Conservation (phyloP, 108 stramenopile genomes). For the Conticribra weissflogii region DNA sequence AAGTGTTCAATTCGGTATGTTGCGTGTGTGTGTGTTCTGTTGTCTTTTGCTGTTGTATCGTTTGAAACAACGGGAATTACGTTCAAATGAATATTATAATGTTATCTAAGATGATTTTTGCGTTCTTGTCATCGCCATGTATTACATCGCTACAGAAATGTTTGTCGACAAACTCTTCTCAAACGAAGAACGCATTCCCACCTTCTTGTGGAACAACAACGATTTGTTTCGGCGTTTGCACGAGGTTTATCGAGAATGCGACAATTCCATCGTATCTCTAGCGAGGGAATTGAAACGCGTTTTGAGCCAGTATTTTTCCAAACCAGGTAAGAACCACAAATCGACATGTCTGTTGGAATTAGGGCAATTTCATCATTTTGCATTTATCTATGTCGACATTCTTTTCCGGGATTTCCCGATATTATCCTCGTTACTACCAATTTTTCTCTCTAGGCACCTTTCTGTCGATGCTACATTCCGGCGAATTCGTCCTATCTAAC, state of each 20-base stretch:
- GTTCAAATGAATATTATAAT: background rate
- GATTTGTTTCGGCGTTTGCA: slow-evolving; percentile 24
- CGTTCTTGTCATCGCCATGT: background rate
- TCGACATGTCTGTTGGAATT: too few species aligned
- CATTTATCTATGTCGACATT: too few species aligned
- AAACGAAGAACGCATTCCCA: slow-evolving; percentile 33
- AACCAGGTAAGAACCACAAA: slow-evolving; percentile 27
- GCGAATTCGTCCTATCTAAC: slow-evolving; percentile 34
- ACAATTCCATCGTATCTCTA: slow-evolving; percentile 43
- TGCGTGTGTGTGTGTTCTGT: too few species aligned
- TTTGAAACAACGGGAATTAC: background rate
- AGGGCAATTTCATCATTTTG: too few species aligned
- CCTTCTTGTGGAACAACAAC: slow-evolving; percentile 33
- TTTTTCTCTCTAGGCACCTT: slow-evolving; percentile 30
- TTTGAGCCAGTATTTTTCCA: slow-evolving; percentile 33
- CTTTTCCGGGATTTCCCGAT: too few species aligned
- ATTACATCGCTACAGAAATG: slow-evolving; percentile 10
- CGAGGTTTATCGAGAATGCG: slow-evolving; percentile 31
- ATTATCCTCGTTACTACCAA: too few species aligned
- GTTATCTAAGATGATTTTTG: background rate
- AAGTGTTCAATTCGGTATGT: slow-evolving; percentile 36
- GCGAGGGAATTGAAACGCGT: slow-evolving; percentile 28
- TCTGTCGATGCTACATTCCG: slow-evolving; percentile 27
- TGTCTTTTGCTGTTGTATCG: background rate
- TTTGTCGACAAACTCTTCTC: slow-evolving; percentile 32